These are phyloP conservation scores for Lupinus albus DNA, from an alignment of 306 rosid genomes.

Conservation along the genomic window DNA sequence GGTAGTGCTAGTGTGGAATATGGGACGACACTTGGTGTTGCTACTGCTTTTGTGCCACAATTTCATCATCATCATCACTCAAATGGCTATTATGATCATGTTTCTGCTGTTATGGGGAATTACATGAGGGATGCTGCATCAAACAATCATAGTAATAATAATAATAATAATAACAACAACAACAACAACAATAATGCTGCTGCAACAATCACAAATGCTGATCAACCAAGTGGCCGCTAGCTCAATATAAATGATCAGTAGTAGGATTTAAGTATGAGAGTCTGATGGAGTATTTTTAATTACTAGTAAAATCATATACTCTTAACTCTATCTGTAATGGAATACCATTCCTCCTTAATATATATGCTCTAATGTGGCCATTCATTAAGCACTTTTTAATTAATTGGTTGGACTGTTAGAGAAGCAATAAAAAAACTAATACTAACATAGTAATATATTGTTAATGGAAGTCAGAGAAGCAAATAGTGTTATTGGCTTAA, in stretches of 20 bases:
- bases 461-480: too few species aligned
- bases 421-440: too few species aligned
- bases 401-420: too few species aligned
- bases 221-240: slow-evolving; percentile 40
- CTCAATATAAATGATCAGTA: slow-evolving; percentile 29
- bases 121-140: slow-evolving; percentile 42
- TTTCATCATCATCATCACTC: slow-evolving; percentile 46
- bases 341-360: too few species aligned
- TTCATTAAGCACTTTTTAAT: too few species aligned
- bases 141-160: background rate
- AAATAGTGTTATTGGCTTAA: too few species aligned
- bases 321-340: too few species aligned
- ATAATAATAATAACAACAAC: slow-evolving; percentile 18
- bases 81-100: slow-evolving; percentile 42
- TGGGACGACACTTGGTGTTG: slow-evolving; percentile 36
- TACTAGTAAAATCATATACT: too few species aligned
- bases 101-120: slow-evolving; percentile 33
- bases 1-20: slow-evolving; percentile 13
- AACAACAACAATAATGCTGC: background rate
- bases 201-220: slow-evolving; percentile 34
- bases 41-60: slow-evolving; percentile 45
- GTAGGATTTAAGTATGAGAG: too few species aligned
- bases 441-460: too few species aligned
- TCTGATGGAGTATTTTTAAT: too few species aligned
- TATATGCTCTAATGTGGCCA: too few species aligned